A percentile compares a stretch with the other conserved stretches of the same genome.
Evolutionary conservation across 768 basidiomycete species (phyloP).

Genomic region (Hypsizygus marmoreus): DNA sequence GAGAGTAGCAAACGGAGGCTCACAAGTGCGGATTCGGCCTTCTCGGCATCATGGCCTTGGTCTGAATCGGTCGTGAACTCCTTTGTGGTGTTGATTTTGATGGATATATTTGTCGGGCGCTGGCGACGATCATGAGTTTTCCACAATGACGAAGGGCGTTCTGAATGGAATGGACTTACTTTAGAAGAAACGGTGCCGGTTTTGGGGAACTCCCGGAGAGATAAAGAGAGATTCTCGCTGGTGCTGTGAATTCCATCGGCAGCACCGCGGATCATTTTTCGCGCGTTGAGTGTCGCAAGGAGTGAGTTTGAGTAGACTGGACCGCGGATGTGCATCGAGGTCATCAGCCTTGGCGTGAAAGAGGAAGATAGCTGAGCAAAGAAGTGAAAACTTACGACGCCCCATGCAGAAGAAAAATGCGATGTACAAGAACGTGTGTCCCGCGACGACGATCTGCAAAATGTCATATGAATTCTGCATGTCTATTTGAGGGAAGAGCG

Average conservation of each 20-base stretch:
- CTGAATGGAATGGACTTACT: conserved; percentile 21
- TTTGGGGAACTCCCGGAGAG: conserved; percentile 41
- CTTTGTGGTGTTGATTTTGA: conserved; percentile 57
- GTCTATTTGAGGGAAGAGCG: not conserved
- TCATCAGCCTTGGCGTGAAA: too few species aligned
- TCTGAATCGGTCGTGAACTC: conserved; percentile 47
- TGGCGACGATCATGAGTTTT: conserved; percentile 14
- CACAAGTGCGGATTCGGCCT: conserved; percentile 21
- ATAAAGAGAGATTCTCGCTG: conserved; percentile 41
- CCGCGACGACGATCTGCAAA: conserved; percentile 47
- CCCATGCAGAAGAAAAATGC: conserved; percentile 63
- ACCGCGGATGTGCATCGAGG: conserved; percentile 1
- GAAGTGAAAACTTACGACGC: conserved; percentile 42
- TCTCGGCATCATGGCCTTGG: conserved; percentile 28
- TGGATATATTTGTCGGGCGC: conserved; percentile 49
- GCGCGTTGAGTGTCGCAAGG: conserved; percentile 60
- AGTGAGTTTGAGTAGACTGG: conserved; percentile 62
- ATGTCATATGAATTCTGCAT: conserved; percentile 1
- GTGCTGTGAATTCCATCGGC: conserved; percentile 41
- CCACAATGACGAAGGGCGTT: not conserved
- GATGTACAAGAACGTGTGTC: conserved; percentile 55
- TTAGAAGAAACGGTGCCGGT: conserved; percentile 29
- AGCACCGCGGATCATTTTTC: conserved; percentile 46
- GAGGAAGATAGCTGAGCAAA: too few species aligned
- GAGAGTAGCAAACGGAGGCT: conserved; percentile 1